These are phyloP conservation scores for Carex sylvatica DNA, from an alignment of 202 grass and related monocot species.

Conservation along the genomic window DNA sequence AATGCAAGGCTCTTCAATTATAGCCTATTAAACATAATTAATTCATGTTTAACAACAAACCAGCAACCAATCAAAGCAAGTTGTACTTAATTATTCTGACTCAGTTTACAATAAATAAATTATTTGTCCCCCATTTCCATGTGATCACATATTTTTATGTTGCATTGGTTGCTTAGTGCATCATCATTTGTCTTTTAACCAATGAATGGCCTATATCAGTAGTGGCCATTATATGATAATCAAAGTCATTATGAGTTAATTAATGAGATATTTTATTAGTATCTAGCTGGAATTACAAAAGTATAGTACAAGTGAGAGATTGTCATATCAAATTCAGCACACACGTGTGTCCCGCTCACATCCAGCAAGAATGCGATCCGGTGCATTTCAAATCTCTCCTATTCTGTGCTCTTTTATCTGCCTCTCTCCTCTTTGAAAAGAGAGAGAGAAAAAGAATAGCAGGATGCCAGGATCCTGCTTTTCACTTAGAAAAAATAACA, in stretches of 20 bases:
- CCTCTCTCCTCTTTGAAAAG: too few species aligned
- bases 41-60: neutral
- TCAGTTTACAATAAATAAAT: conserved; percentile 3
- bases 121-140: neutral
- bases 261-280: conserved; percentile 2
- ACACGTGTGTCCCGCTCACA: conserved; percentile 19
- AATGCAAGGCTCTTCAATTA: conserved; percentile 5
- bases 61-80: conserved; percentile 6
- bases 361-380: neutral
- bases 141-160: neutral
- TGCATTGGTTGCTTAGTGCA: neutral
- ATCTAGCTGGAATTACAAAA: conserved; percentile 2
- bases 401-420: too few species aligned
- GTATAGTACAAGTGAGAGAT: neutral
- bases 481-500: too few species aligned
- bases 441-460: too few species aligned
- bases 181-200: neutral
- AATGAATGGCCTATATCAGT: neutral
- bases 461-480: too few species aligned
- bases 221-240: conserved; percentile 22
- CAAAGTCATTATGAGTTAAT: neutral
- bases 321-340: conserved; percentile 22
- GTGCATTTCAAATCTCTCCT: too few species aligned
- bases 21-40: neutral
- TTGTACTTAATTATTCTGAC: conserved; percentile 8